These are phyloP conservation scores for Casuarina glauca DNA, from an alignment of 306 rosid genomes.

Conservation along the genomic window DNA sequence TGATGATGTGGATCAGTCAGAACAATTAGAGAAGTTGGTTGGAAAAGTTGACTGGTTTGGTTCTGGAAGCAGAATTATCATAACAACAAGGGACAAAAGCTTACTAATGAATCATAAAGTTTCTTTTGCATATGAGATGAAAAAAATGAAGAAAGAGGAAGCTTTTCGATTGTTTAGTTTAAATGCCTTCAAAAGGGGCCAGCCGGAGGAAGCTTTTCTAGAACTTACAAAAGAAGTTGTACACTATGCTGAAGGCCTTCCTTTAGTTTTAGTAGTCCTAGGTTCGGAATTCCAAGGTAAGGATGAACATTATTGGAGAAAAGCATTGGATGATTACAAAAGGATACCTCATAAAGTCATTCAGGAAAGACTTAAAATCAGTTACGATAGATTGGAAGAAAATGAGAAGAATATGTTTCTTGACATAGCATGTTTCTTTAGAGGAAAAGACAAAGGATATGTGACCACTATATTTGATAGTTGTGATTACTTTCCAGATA, in stretches of 20 bases:
- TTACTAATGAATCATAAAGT: constrained; percentile 2
- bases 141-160: constrained; percentile 18
- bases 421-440: constrained; percentile 45
- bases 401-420: constrained; percentile 27
- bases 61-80: too few relatives aligned
- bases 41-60: constrained; percentile 37
- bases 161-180: constrained; percentile 27
- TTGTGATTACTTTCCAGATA: constrained; percentile 5
- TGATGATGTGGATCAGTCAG: too few relatives aligned
- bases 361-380: constrained; percentile 18
- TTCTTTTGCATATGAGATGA: constrained; percentile 9
- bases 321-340: constrained; percentile 16
- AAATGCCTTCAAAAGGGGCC: too few relatives aligned
- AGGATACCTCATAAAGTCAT: constrained; percentile 17
- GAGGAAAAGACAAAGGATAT: not conserved
- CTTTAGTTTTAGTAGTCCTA: constrained; percentile 28
- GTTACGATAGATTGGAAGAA: constrained; percentile 29
- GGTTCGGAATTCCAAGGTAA: constrained; percentile 17
- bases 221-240: too few relatives aligned
- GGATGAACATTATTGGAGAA: constrained; percentile 25
- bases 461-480: constrained; percentile 19
- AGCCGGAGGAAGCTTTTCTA: too few relatives aligned
- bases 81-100: too few relatives aligned
- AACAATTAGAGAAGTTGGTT: constrained; percentile 25
- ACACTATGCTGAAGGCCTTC: too few relatives aligned